A percentile compares a stretch with the other conserved stretches of the same genome.
These are phyloP conservation scores for Sonneratia caseolaris DNA, from an alignment of 345 rosid genomes.

Conservation along the genomic window DNA sequence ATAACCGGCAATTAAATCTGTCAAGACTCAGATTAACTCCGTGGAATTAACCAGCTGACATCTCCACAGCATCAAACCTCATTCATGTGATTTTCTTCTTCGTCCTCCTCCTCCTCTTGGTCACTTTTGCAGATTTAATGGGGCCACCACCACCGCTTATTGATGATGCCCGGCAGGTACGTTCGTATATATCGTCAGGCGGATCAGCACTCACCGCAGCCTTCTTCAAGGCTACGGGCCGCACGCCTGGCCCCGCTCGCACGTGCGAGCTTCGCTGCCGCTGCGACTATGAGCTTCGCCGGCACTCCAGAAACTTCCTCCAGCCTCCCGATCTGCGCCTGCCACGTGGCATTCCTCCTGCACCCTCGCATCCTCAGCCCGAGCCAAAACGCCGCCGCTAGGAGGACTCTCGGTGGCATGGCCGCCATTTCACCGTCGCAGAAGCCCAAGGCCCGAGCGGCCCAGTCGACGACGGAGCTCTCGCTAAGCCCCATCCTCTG, in stretches of 20 bases:
- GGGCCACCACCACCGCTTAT: too few relatives aligned
- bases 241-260: conserved; percentile 6
- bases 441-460: conserved; percentile 17
- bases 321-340: conserved; percentile 21
- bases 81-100: too few relatives aligned
- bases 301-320: conserved; percentile 33
- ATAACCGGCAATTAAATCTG: too few relatives aligned
- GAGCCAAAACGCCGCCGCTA: conserved; percentile 39
- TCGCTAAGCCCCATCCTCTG: conserved; percentile 21
- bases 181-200: too few relatives aligned
- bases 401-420: conserved; percentile 21
- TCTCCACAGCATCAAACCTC: too few relatives aligned
- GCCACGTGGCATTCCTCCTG: conserved; percentile 9
- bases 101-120: too few relatives aligned
- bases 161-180: too few relatives aligned
- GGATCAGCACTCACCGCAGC: conserved; percentile 32
- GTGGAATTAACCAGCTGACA: too few relatives aligned
- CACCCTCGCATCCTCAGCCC: conserved; percentile 18
- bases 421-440: conserved; percentile 14
- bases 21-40: too few relatives aligned
- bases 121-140: too few relatives aligned
- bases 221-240: conserved; percentile 21
- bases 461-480: conserved; percentile 11
- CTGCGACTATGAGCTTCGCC: conserved; percentile 26
- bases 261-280: conserved; percentile 23